phyloP scores from a whole-genome alignment of 768 basidiomycete genomes.

The Mycena albidolilacea region DNA sequence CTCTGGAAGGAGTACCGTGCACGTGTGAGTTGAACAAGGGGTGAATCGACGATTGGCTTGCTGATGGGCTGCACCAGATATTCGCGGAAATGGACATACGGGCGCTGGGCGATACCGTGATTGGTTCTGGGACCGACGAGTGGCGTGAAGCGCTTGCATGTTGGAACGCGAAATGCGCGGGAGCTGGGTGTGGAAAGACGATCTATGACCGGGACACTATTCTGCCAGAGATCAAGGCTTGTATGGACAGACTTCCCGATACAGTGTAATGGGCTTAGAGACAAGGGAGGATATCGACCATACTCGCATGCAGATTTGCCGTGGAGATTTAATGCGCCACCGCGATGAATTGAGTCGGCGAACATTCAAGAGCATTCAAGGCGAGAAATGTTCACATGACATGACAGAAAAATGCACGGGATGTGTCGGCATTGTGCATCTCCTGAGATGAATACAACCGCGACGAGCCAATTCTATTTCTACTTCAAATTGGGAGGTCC shows the following conservation, averaged over 20 bases:
- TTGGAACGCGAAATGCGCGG: slow-evolving; percentile 53
- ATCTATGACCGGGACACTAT: slow-evolving; percentile 28
- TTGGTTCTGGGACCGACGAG: slow-evolving; percentile 52
- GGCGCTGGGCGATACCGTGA: slow-evolving; percentile 61
- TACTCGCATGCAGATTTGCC: not conserved
- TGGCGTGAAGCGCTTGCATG: slow-evolving; percentile 63
- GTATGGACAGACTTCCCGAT: slow-evolving; percentile 26
- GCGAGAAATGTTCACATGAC: not conserved
- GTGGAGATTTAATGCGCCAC: not conserved
- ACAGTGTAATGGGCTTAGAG: slow-evolving; percentile 12
- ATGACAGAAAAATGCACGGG: not conserved
- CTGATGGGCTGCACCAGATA: slow-evolving; percentile 38
- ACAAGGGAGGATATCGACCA: not conserved
- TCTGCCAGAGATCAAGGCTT: slow-evolving; percentile 21
- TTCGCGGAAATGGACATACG: slow-evolving; percentile 60
- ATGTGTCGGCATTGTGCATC: not conserved
- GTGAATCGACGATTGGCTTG: not conserved
- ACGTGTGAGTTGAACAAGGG: slow-evolving; percentile 26
- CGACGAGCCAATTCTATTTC: not conserved
- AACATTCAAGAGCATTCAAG: slow-evolving; percentile 21
- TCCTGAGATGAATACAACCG: slow-evolving; percentile 29
- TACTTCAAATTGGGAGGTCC: not conserved
- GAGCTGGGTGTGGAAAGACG: slow-evolving; percentile 17
- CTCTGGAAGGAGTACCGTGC: slow-evolving; percentile 35
- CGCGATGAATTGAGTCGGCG: not conserved